Base-by-base conservation (phyloP, 345 rosid species). In the Citrus cavaleriei region DNA sequence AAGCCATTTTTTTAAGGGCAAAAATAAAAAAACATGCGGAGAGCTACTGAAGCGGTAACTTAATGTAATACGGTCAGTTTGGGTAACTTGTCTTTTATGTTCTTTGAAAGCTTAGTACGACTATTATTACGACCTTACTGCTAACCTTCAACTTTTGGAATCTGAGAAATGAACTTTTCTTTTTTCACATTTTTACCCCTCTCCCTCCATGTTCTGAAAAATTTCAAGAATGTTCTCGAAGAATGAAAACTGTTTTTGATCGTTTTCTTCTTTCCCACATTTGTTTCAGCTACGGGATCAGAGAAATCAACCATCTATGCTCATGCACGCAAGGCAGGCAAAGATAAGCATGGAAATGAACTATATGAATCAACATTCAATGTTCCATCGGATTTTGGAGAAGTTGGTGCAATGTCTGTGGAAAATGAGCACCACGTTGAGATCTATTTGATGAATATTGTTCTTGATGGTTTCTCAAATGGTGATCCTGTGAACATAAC, bases 341-440 rank as follows among this genome's bases (percentile, higher is more conserved):
- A 49, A 14, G 78, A 63, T 24, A 57, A 79, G 14, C 3, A 78
- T 5, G 82, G 81, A 2, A 85, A 84, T 49, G 86, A 82, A 22
- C 86, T 64, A 25, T 93, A 89, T 9, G 97, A 90, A 82, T 87
- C 96, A 9, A 82, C 51, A 14, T 88, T 94, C 19, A 61, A 78
- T 10, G 84, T 94, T 27, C 89, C 89, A 2, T 19, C 30, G 6
- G 87, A 78, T 54, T 94, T 94, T 66, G 96, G 98, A 69, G 81
- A 79, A 3, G 78, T 93, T 8, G 98, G 95, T 5, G 98, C 92
- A 2, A 78, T 94, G 8, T 6, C 77, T 0, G 82, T 95, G 25
- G 94, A 89, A 83, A 95, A 95, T 80, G 95, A 90, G 81, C 95
- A 93, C 80, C 90, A 83, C 49, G 79, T 67, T 70, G 98, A 95